phyloP scores from a whole-genome alignment of 2,329 filamentous ascomycete genomes.

The Dryadomyces sulphureus region DNA sequence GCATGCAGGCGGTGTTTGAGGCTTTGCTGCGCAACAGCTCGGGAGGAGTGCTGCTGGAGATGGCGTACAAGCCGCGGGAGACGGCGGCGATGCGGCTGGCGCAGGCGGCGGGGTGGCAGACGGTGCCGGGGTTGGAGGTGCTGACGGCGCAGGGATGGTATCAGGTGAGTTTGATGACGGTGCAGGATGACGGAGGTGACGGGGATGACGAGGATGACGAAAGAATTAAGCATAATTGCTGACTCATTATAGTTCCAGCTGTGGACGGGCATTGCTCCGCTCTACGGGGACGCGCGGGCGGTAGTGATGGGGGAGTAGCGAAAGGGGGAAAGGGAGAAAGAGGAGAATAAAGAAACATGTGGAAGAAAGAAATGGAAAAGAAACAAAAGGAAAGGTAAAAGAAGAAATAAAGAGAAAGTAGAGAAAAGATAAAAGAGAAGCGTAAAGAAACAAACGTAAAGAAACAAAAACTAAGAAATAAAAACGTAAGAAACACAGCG shows the following conservation, averaged over 20 bases:
- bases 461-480: background rate
- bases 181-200: too few relatives aligned
- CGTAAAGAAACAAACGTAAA: background rate
- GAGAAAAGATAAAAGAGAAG: background rate
- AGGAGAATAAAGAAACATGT: background rate
- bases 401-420: background rate
- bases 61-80: constrained; percentile 84
- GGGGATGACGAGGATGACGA: too few relatives aligned
- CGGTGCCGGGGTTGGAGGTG: constrained; percentile 77
- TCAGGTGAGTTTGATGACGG: constrained; percentile 60
- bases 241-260: constrained; percentile 46
- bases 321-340: background rate
- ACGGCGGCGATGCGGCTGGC: constrained; percentile 81
- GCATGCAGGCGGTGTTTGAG: constrained; percentile 50
- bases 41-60: constrained; percentile 60
- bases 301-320: constrained; percentile 33
- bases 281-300: constrained; percentile 54
- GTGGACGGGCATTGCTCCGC: constrained; percentile 69
- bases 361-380: background rate
- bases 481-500: background rate
- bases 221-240: background rate
- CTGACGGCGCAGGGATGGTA: constrained; percentile 79
- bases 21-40: constrained; percentile 24
- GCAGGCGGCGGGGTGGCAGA: constrained; percentile 61
- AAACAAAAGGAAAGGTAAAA: background rate